Percentiles rank a stretch among this genome's conserved stretches.
phyloP scores from a whole-genome alignment of 73 alveolate genomes.

The Paramecium octaurelia region DNA sequence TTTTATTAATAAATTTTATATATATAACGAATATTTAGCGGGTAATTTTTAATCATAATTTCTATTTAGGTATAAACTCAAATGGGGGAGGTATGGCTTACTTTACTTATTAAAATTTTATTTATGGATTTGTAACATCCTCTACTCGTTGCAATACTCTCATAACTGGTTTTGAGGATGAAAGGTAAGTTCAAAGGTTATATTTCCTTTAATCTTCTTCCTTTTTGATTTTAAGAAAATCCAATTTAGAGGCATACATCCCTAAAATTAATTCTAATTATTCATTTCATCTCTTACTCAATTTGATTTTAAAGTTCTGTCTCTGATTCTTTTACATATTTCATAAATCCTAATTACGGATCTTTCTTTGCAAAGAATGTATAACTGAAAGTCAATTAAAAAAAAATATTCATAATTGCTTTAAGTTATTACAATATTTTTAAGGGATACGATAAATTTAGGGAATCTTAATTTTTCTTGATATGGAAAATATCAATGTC shows the following conservation, averaged over 20 bases:
- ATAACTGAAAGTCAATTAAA: no score
- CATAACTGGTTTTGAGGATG: neutral
- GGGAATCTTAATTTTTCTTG: no score
- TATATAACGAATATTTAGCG: conserved; percentile 26
- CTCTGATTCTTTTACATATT: neutral
- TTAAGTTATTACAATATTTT: no score
- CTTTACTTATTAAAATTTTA: neutral
- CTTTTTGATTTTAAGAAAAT: neutral
- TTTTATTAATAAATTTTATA: neutral
- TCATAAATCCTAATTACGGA: no score
- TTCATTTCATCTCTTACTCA: neutral
- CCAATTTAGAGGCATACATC: neutral
- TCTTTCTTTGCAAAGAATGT: no score
- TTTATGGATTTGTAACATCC: neutral
- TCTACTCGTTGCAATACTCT: neutral
- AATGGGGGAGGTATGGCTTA: neutral
- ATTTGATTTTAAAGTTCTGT: neutral
- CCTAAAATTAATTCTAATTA: neutral
- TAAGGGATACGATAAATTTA: no score
- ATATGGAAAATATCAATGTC: no score
- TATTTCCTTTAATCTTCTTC: neutral
- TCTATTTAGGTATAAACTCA: conserved; percentile 31
- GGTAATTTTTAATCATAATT: neutral
- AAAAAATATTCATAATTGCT: no score
- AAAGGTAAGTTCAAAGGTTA: neutral